A percentile compares a stretch with the other conserved stretches of the same genome.
phyloP scores from a whole-genome alignment of 352 stramenopile species.

The Phytophthora cryptogea region DNA sequence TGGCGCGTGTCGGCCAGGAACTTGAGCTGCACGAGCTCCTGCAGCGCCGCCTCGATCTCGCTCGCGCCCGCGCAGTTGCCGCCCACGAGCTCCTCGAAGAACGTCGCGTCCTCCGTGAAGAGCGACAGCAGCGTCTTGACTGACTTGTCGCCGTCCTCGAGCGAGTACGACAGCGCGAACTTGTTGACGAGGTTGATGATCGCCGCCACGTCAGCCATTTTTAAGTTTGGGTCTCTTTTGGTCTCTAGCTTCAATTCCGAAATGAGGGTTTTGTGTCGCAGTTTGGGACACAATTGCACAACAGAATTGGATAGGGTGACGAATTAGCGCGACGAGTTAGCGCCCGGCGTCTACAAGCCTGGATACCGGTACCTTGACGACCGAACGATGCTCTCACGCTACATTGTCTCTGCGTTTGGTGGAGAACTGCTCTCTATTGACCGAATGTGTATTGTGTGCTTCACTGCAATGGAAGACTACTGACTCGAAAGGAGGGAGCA shows the following conservation, averaged over 20 bases:
- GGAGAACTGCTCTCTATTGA: no score
- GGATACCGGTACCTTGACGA: slow-evolving; percentile 1
- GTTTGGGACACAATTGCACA: background rate
- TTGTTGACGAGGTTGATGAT: slow-evolving; percentile 89
- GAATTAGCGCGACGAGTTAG: slow-evolving; percentile 4
- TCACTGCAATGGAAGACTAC: no score
- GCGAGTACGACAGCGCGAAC: slow-evolving; percentile 79
- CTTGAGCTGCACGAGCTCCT: slow-evolving; percentile 74
- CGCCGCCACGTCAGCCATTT: slow-evolving; percentile 72
- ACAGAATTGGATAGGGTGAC: background rate
- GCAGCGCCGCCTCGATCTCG: slow-evolving; percentile 75
- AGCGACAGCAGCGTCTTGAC: slow-evolving; percentile 67
- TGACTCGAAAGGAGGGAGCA: no score
- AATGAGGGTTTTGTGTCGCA: slow-evolving; percentile 21
- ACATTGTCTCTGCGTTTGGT: no score
- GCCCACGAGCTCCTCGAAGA: slow-evolving; percentile 80
- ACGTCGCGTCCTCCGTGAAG: slow-evolving; percentile 75
- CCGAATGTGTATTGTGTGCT: no score
- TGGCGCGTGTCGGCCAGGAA: slow-evolving; percentile 84
- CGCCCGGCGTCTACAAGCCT: slow-evolving; percentile 2
- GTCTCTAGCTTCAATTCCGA: slow-evolving; percentile 27
- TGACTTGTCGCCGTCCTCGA: slow-evolving; percentile 76
- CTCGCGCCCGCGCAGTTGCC: slow-evolving; percentile 55
- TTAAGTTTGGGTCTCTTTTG: slow-evolving; percentile 4
- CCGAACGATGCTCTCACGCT: slow-evolving; percentile 6